Base-by-base conservation (phyloP, 192 early-diverging fungal species). In the Irineochytrium annulatum region DNA sequence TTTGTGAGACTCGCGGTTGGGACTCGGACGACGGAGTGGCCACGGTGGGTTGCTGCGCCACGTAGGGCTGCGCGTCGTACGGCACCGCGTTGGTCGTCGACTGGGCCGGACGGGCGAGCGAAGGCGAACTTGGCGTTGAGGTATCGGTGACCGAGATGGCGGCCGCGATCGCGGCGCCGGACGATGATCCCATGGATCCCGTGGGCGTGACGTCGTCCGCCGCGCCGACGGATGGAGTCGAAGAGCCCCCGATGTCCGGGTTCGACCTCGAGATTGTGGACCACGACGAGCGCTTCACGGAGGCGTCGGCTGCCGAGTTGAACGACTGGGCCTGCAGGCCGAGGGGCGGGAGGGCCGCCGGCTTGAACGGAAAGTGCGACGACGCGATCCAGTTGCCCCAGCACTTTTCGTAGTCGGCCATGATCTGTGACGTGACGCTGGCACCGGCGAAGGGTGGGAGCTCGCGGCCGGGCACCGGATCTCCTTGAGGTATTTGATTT, bases 401-500 rank as follows among this genome's bases (percentile, higher is more conserved):
- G 46, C 46, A 49, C 24, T 49, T 49, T 34, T 57, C 56, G 35
- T 33, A 65, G 30, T 65, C 63, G 19, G 16, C 11, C 54, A 58
- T 51, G 32, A 65, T 65, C 43, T 58, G 55, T 30, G 55, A 4
- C 16, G 57, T 52, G 0, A 34, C 58, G 13, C 17, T 17, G 1
- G 16, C 63, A 37, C 48, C 57, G 35, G 43, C 48, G 56, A 59
- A 58, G 2, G 63, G 43, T 8, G 63, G 63, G 17, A 65, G 13
- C 26, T 65, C 63, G 44, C 22, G 59, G 3, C 73, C 73, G n/a
- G 73, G 65, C 32, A 66, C 55, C 31, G 68, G 37, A 22, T 67
- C 43, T 17, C 74, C 68, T 37, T 71, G 69, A 34, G 68, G 66
- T 4, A 73, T 60, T 49, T 71, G 74, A 62, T 75, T 65, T 2